Base-by-base conservation (phyloP, 768 basidiomycete genomes). In the Pleurotus ostreatus region DNA sequence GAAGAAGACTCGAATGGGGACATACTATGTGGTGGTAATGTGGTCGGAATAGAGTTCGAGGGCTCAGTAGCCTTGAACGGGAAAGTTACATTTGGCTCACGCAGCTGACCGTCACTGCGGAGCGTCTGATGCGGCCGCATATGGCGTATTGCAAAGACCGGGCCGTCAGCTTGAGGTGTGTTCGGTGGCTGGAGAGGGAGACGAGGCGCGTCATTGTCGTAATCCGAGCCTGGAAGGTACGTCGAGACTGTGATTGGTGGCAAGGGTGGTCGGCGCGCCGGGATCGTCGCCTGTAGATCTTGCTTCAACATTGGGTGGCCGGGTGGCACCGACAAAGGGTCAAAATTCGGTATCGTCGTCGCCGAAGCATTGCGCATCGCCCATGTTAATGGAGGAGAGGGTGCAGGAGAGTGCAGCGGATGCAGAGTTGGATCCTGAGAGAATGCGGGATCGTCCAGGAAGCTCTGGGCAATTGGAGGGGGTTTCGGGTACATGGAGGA, bases 391-490 rank as follows among this genome's bases (percentile, higher is more conserved):
- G 30, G 16, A n/a, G 48, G 16, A n/a, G 48, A 5, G 26, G 20
- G 46, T 8, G 12, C n/a, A 26, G 48, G 26, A 5, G 48, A n/a
- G 20, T 49, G 43, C 37, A 70, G 74, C 1, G 82, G 84, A 66
- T 85, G 71, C 3, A 72, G 63, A 53, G 70, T 71, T 15, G 83
- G 84, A 69, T 83, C 78, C 52, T 76, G 60, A 60, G 83, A 83
- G 71, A 85, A 85, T 0, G 83, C 83, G 49, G 82, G 83, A 61
- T 82, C 80, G 62, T 79, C 73, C 52, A 75, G 72, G 3, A 77
- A 22, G 5, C 70, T 59, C 63, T 52, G 58, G 16, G 71, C 49
- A 61, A 67, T 49, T 62, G 68, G 66, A 55, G 39, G 63, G 58
- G 22, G 44, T 48, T 57, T 65, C 60, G 55, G 45, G 25, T 49